A percentile compares a stretch with the other conserved stretches of the same genome.
phyloP scores from a whole-genome alignment of 176 grass and related monocot genomes.

The Pontederia crassipes region DNA sequence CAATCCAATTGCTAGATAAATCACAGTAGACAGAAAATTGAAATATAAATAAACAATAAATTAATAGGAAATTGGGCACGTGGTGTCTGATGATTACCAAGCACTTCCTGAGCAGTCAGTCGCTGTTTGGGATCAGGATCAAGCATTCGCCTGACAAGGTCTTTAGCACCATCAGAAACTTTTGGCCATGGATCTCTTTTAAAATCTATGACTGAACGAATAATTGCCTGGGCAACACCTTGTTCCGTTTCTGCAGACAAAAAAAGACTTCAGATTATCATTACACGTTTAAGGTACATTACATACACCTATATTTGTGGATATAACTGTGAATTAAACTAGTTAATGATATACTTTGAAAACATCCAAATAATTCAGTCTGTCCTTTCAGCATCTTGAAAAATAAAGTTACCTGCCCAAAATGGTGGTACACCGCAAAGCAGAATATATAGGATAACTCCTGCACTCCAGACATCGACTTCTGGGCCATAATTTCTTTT shows the following conservation, averaged over 20 bases:
- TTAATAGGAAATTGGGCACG: no score
- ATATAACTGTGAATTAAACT: background rate
- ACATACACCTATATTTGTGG: background rate
- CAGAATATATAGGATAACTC: conserved; percentile 20
- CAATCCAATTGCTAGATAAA: background rate
- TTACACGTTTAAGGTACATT: background rate
- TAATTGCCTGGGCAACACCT: conserved; percentile 16
- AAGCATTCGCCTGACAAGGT: conserved; percentile 13
- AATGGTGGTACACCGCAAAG: conserved; percentile 22
- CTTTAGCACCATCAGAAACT: conserved; percentile 18
- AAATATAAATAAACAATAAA: background rate
- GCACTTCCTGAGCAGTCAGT: conserved; percentile 7
- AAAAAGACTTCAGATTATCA: background rate
- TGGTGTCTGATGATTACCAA: conserved; percentile 1
- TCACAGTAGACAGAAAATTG: background rate
- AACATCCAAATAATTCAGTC: background rate
- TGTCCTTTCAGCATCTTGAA: background rate
- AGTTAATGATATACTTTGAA: background rate
- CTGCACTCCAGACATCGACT: conserved; percentile 22
- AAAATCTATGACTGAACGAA: conserved; percentile 16
- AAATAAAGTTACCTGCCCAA: conserved; percentile 11
- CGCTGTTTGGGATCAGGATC: conserved; percentile 7
- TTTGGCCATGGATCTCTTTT: conserved; percentile 20
- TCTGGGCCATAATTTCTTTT: conserved; percentile 19
- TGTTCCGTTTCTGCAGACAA: conserved; percentile 13